phyloP scores from a whole-genome alignment of 345 rosid genomes.

The Nephelium lappaceum region DNA sequence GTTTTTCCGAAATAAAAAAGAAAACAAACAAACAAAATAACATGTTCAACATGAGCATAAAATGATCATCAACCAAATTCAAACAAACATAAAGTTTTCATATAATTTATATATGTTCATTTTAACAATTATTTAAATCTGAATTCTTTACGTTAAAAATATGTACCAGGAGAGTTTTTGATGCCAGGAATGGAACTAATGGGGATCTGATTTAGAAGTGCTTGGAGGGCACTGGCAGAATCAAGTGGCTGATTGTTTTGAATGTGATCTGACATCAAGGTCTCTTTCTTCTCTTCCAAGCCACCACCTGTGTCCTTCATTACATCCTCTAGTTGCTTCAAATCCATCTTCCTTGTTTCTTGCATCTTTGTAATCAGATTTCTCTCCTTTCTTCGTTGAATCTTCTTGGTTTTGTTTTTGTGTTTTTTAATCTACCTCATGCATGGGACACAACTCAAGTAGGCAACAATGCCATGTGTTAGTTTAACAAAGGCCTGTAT shows the following conservation, averaged over 20 bases:
- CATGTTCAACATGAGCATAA: background rate
- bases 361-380: conserved; percentile 9
- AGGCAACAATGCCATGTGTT: background rate
- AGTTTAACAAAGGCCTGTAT: no score
- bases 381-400: background rate
- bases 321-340: conserved; percentile 20
- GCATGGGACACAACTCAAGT: background rate
- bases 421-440: background rate
- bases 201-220: conserved; percentile 47
- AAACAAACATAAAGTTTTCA: background rate
- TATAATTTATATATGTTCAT: no score
- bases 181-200: conserved; percentile 45
- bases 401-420: background rate
- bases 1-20: background rate
- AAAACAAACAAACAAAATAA: background rate
- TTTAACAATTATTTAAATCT: no score
- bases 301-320: conserved; percentile 17
- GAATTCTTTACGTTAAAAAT: no score
- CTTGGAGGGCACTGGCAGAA: conserved; percentile 37
- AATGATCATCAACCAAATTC: background rate
- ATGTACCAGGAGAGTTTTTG: conserved; percentile 37
- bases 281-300: conserved; percentile 7
- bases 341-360: conserved; percentile 21
- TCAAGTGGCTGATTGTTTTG: conserved; percentile 20
- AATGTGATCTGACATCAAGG: background rate